A percentile compares a stretch with the other conserved stretches of the same genome.
Conservation (phyloP, 2,329 filamentous ascomycete genomes). For the Mycosphaerella arachidis region DNA sequence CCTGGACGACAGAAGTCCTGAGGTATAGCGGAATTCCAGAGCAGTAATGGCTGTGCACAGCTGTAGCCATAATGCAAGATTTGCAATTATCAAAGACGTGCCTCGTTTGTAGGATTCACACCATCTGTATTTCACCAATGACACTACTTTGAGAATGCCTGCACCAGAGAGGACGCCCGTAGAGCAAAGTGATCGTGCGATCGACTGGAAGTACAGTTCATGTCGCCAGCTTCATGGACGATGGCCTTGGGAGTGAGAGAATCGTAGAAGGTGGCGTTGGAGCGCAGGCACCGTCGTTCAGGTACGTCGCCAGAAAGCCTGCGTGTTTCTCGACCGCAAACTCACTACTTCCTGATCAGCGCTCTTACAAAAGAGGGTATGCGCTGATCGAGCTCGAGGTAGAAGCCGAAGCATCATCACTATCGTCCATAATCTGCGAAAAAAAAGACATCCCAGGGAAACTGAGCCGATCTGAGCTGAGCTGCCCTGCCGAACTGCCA, state of each 20-base stretch:
- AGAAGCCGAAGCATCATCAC: no score
- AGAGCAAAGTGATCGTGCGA: slow-evolving; percentile 3
- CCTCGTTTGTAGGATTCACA: background rate
- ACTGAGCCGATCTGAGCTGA: no score
- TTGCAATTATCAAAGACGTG: no score
- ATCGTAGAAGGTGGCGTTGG: slow-evolving; percentile 21
- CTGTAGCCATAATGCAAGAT: background rate
- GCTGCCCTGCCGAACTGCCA: no score
- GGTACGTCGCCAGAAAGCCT: no score
- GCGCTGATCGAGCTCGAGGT: no score
- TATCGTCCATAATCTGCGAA: no score
- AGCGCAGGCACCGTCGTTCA: no score
- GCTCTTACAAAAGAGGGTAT: no score
- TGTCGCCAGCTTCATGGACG: slow-evolving; percentile 24
- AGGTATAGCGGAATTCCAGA: background rate
- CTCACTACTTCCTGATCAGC: no score
- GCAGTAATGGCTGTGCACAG: background rate
- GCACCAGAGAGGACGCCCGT: background rate
- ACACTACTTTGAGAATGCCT: slow-evolving; percentile 1
- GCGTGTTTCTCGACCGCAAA: no score
- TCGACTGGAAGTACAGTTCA: slow-evolving; percentile 9
- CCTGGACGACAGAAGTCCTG: background rate
- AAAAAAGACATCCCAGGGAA: no score
- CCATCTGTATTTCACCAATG: background rate
- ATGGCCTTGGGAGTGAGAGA: slow-evolving; percentile 18